These are phyloP conservation scores for Fusarium sp. DNA, from an alignment of 2,329 filamentous ascomycete species.

Conservation along the genomic window DNA sequence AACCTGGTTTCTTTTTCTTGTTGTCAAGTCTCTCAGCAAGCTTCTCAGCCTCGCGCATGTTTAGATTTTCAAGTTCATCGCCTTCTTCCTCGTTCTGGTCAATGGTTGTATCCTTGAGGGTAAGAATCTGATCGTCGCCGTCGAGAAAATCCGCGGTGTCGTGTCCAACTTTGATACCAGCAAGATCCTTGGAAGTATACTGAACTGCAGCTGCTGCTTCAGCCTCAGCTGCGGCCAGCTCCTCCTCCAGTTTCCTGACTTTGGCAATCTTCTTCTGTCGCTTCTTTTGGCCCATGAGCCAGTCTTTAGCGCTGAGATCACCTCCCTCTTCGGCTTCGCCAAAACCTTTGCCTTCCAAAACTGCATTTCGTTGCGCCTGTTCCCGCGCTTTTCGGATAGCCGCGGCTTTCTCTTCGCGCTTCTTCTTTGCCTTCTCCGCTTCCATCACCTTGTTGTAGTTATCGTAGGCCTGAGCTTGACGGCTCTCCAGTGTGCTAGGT, in stretches of 20 bases:
- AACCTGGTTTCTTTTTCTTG: conserved; percentile 90
- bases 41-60: conserved; percentile 78
- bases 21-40: conserved; percentile 81
- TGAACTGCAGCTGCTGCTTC: conserved; percentile 71
- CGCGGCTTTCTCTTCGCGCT: conserved; percentile 82
- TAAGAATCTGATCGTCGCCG: conserved; percentile 88
- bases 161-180: conserved; percentile 92
- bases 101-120: conserved; percentile 92
- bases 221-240: conserved; percentile 81
- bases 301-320: conserved; percentile 82
- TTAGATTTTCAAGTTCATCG: conserved; percentile 87
- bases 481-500: conserved; percentile 85
- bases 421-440: conserved; percentile 80
- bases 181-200: conserved; percentile 87
- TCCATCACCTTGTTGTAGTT: conserved; percentile 76
- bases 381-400: conserved; percentile 91
- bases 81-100: conserved; percentile 86
- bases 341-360: conserved; percentile 84
- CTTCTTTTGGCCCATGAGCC: conserved; percentile 92
- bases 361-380: conserved; percentile 78
- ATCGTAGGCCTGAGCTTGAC: conserved; percentile 77
- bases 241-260: conserved; percentile 77
- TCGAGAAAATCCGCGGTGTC: conserved; percentile 85
- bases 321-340: conserved; percentile 78
- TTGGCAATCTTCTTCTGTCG: conserved; percentile 91